Percentiles rank a stretch among this genome's conserved stretches.
phyloP scores from a whole-genome alignment of 169 alveolate species.

The Plasmodium vinckei region DNA sequence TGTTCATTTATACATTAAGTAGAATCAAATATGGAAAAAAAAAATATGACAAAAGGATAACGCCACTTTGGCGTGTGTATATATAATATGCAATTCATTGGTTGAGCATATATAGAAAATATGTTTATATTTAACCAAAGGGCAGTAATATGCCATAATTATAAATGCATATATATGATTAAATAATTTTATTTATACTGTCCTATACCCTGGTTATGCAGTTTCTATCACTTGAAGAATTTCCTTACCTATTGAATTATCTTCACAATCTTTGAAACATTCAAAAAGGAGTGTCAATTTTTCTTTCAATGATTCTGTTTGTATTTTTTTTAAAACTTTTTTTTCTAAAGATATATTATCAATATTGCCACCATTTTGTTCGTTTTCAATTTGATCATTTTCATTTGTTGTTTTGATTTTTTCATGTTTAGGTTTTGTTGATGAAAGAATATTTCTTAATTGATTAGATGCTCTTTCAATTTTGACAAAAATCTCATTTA shows the following conservation, averaged over 20 bases:
- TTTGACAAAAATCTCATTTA: conserved; percentile 53
- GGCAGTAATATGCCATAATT: too few species aligned
- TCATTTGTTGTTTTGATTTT: not conserved
- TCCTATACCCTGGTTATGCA: not conserved
- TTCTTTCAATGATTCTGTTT: conserved; percentile 72
- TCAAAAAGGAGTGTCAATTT: conserved; percentile 50
- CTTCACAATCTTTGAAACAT: conserved; percentile 29
- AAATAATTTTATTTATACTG: too few species aligned
- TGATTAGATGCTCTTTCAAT: conserved; percentile 65
- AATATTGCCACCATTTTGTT: not conserved
- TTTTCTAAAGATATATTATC: conserved; percentile 59
- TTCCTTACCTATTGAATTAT: conserved; percentile 37
- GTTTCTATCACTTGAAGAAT: conserved; percentile 32
- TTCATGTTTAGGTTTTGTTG: not conserved
- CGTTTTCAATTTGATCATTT: not conserved
- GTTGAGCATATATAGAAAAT: too few species aligned
- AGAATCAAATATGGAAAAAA: too few species aligned
- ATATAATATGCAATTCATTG: too few species aligned
- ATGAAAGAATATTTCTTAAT: conserved; percentile 6
- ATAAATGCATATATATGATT: too few species aligned
- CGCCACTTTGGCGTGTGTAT: too few species aligned
- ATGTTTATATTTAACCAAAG: too few species aligned
- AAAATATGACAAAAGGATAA: too few species aligned
- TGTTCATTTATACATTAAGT: too few species aligned
- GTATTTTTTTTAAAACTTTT: conserved; percentile 58